Base-by-base conservation (phyloP, 148 eudicot genomes). In the Rheum nobile region DNA sequence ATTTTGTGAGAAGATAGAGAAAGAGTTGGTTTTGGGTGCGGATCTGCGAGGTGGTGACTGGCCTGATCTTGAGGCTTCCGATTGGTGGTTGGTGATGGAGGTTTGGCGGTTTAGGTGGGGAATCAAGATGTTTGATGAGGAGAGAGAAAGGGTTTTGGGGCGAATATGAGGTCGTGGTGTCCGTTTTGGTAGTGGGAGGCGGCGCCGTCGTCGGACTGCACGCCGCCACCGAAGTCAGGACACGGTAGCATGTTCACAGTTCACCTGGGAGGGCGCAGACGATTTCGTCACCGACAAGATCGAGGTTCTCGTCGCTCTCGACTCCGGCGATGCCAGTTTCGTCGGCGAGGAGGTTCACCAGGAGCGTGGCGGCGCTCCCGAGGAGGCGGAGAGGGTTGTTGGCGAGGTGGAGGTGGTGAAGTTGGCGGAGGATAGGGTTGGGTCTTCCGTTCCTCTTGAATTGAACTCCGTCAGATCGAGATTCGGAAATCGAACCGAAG, bases 201-300 rank as follows among this genome's bases (percentile, higher is more conserved):
- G 76, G 75, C 0, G 47, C 75, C 0, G 87, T 93, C 3, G n/a
- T n/a, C n/a, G n/a, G n/a, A n/a, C n/a, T 72, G 78, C 77, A 79
- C 83, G 42, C 81, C 79, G 0, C 89, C 90, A 2, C 89, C 91
- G 1, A 92, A 92, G 78, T 74, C 78, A 6, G 98, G 93, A 0
- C 96, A 84, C 21, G 98, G 96, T 2, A 96, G 98, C 19, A 93
- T 87, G 89, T 93, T 78, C 76, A 90, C 97, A 0, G n/a, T n/a
- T n/a, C n/a, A n/a, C n/a, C n/a, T 93, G 98, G 98, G 98, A 92
- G 72, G 98, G 98, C 0, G 96, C 96, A 0, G 75, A 59, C 26
- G 72, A 11, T 1, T 85, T 68, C 47, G 76, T 52, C 8, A 84
- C 82, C 50, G 81, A 70, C 22, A 89, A 88, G 80, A 67, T 86